Conservation (phyloP, 805 yeast genomes). For the Starmerella kuoi region DNA sequence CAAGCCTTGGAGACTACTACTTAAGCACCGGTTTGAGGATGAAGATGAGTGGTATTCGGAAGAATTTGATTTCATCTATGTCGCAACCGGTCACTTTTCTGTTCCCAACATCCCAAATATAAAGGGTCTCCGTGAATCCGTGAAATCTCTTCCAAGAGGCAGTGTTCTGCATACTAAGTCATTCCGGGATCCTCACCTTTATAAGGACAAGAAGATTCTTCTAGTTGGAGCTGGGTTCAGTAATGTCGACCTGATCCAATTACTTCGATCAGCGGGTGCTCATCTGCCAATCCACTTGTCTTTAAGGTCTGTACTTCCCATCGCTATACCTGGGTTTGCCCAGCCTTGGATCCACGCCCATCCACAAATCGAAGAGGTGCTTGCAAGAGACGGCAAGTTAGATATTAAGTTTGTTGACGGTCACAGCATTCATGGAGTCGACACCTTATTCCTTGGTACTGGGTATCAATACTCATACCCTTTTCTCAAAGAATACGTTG, state of each 20-base stretch:
- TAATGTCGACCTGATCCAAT: conserved; percentile 17
- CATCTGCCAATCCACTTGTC: conserved; percentile 18
- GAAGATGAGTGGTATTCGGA: conserved; percentile 12
- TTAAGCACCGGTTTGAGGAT: conserved; percentile 1
- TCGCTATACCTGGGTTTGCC: conserved; percentile 11
- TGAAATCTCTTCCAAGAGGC: conserved; percentile 23
- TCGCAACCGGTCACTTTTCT: conserved; percentile 24
- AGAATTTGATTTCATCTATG: conserved; percentile 21
- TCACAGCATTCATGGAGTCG: conserved; percentile 5
- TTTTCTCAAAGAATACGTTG: conserved; percentile 13
- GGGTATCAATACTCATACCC: conserved; percentile 18
- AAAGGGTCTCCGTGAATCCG: conserved; percentile 22
- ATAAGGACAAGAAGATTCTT: conserved; percentile 25
- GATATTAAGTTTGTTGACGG: conserved; percentile 10
- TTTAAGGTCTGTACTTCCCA: conserved; percentile 20
- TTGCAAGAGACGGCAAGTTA: not conserved
- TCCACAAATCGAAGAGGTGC: conserved; percentile 3
- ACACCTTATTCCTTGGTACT: conserved; percentile 16
- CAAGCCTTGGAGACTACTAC: conserved; percentile 7
- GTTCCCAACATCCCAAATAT: conserved; percentile 25
- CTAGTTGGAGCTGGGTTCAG: conserved; percentile 27
- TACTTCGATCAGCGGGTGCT: conserved; percentile 24
- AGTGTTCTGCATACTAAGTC: conserved; percentile 26
- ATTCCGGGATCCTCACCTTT: conserved; percentile 25
- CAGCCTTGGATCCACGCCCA: conserved; percentile 20